Conservation (phyloP, 495 filamentous ascomycete genomes). For the Hypoxylon trugodes region DNA sequence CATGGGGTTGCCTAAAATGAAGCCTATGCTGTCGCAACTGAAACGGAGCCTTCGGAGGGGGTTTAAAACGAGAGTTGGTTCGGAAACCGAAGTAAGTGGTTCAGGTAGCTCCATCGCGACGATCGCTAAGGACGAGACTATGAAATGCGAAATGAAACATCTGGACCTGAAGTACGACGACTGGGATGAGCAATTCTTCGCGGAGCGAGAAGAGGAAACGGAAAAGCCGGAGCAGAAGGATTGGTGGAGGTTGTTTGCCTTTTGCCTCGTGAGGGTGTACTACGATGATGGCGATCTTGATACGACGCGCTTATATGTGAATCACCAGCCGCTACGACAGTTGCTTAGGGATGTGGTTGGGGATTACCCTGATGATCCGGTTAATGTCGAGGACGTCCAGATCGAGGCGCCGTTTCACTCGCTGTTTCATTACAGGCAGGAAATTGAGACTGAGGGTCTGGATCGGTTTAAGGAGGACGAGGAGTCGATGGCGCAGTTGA, state of each 20-base stretch:
- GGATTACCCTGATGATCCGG: constrained; percentile 43
- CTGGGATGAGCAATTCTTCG: constrained; percentile 42
- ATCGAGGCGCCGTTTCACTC: constrained; percentile 45
- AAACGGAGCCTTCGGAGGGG: background rate
- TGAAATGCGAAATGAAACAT: constrained; percentile 53
- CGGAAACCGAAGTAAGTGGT: background rate
- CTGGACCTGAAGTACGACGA: constrained; percentile 44
- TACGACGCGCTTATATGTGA: constrained; percentile 43
- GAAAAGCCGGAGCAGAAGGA: constrained; percentile 45
- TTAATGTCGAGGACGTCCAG: constrained; percentile 43
- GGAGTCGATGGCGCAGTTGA: constrained; percentile 41
- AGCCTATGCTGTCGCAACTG: background rate
- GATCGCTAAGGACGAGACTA: constrained; percentile 33
- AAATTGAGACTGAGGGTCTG: constrained; percentile 40
- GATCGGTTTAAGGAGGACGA: constrained; percentile 42
- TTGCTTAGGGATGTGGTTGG: constrained; percentile 44
- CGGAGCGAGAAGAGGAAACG: constrained; percentile 39
- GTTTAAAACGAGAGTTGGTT: background rate
- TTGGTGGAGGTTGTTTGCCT: constrained; percentile 49
- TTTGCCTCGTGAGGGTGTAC: constrained; percentile 45
- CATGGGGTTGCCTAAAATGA: constrained; percentile 3
- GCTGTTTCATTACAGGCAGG: constrained; percentile 45
- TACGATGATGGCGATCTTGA: constrained; percentile 35
- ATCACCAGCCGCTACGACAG: constrained; percentile 44
- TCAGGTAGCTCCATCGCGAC: background rate